Percentiles rank a stretch among this genome's conserved stretches.
These are phyloP conservation scores for Diaporthe vaccinii DNA, from an alignment of 2,329 filamentous ascomycete genomes.

Conservation along the genomic window DNA sequence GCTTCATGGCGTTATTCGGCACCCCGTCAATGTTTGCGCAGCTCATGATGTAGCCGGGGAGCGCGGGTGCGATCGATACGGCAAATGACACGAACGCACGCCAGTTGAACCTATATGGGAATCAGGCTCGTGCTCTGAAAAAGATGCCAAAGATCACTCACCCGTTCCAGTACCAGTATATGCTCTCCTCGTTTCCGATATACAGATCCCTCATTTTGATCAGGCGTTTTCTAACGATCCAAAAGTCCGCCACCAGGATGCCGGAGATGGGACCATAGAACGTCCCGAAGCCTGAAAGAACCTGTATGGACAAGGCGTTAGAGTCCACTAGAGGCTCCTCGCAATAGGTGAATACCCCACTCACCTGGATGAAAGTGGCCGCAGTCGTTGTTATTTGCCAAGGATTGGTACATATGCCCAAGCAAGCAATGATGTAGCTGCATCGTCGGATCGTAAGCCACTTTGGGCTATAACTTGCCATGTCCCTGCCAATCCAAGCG, in stretches of 20 bases:
- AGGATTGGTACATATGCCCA: slow-evolving; percentile 34
- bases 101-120: slow-evolving; percentile 38
- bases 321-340: neutral
- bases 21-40: slow-evolving; percentile 28
- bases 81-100: slow-evolving; percentile 40
- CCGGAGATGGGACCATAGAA: slow-evolving; percentile 43
- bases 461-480: slow-evolving; percentile 29
- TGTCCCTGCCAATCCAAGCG: neutral
- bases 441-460: slow-evolving; percentile 35
- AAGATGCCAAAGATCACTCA: neutral
- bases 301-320: slow-evolving; percentile 28
- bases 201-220: slow-evolving; percentile 45
- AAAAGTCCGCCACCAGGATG: slow-evolving; percentile 43
- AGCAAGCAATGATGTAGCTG: slow-evolving; percentile 31
- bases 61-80: slow-evolving; percentile 29
- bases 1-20: slow-evolving; percentile 34
- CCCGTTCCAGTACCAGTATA: slow-evolving; percentile 43
- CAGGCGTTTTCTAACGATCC: slow-evolving; percentile 41
- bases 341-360: neutral
- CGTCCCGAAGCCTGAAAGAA: slow-evolving; percentile 44
- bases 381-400: slow-evolving; percentile 37
- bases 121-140: neutral
- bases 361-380: slow-evolving; percentile 33
- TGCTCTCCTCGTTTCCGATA: slow-evolving; percentile 41
- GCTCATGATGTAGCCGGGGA: slow-evolving; percentile 36